Percentiles rank a stretch among this genome's conserved stretches.
phyloP scores from a whole-genome alignment of 1,284 basidiomycete species.

The Xerocomus nothofagi region DNA sequence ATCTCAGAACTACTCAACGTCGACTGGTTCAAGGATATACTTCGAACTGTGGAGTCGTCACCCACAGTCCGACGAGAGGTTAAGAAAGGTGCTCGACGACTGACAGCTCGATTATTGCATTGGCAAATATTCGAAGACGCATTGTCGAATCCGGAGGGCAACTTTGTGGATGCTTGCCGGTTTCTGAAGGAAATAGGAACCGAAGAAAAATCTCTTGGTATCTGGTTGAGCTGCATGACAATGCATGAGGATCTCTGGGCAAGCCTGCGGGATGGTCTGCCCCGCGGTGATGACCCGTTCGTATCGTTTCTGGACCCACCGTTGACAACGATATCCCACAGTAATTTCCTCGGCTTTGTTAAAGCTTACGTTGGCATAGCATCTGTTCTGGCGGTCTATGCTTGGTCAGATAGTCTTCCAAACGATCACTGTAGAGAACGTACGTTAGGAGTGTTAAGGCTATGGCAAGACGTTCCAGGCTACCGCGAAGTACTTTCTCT shows the following conservation, averaged over 20 bases:
- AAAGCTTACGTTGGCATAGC: slow-evolving; percentile 67
- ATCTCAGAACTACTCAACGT: slow-evolving; percentile 49
- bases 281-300: slow-evolving; percentile 8
- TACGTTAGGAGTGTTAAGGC: slow-evolving; percentile 55
- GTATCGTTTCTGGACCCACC: slow-evolving; percentile 22
- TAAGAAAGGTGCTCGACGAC: slow-evolving; percentile 44
- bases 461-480: slow-evolving; percentile 60
- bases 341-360: slow-evolving; percentile 61
- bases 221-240: slow-evolving; percentile 68
- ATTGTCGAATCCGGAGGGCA: slow-evolving; percentile 49
- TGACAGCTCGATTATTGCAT: slow-evolving; percentile 51
- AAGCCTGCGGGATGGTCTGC: slow-evolving; percentile 15
- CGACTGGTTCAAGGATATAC: slow-evolving; percentile 31
- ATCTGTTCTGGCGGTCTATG: slow-evolving; percentile 69
- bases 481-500: slow-evolving; percentile 47
- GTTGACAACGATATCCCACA: slow-evolving; percentile 42
- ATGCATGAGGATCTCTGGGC: slow-evolving; percentile 49
- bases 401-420: slow-evolving; percentile 77
- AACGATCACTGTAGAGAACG: slow-evolving; percentile 62
- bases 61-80: slow-evolving; percentile 42
- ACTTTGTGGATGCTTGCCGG: slow-evolving; percentile 46
- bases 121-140: slow-evolving; percentile 64
- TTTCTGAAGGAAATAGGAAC: slow-evolving; percentile 59
- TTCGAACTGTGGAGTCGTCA: slow-evolving; percentile 43
- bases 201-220: slow-evolving; percentile 66